These are phyloP conservation scores for Mariannaea elegans DNA, from an alignment of 2,329 filamentous ascomycete genomes.

Conservation along the genomic window DNA sequence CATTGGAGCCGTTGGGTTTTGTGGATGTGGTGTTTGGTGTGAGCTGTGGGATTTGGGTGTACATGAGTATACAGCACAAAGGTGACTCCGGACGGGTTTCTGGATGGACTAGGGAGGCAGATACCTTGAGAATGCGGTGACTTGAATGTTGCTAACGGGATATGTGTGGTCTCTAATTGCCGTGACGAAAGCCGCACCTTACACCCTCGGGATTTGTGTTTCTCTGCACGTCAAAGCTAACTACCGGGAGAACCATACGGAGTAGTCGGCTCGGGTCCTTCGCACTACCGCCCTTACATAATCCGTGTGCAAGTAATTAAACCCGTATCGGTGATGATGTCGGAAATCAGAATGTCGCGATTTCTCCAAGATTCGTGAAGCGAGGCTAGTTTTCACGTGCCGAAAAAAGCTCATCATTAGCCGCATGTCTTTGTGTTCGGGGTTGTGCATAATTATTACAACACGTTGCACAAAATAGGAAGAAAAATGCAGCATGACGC, in stretches of 20 bases:
- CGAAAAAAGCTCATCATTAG: too few species aligned
- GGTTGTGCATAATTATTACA: too few species aligned
- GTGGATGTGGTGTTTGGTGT: background rate
- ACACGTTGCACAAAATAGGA: background rate
- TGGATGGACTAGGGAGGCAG: background rate
- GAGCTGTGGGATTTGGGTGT: background rate
- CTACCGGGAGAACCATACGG: too few species aligned
- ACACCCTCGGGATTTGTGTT: too few species aligned
- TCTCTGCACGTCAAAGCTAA: too few species aligned
- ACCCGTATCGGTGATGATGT: background rate
- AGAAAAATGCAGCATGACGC: too few species aligned
- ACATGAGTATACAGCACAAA: background rate
- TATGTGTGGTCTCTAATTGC: background rate
- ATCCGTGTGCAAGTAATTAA: too few species aligned
- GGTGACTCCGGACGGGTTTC: background rate
- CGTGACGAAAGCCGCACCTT: background rate
- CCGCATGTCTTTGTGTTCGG: too few species aligned
- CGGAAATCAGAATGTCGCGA: too few species aligned
- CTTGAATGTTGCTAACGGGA: too few species aligned
- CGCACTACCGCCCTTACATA: background rate
- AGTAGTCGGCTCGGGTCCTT: background rate
- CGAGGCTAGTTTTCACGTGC: background rate
- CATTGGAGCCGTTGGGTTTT: slow-evolving; percentile 1
- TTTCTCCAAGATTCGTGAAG: slow-evolving; percentile 4
- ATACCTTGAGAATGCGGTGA: background rate